Evolutionary conservation across 768 basidiomycete genomes (phyloP).

Genomic region (Mycena filopes): DNA sequence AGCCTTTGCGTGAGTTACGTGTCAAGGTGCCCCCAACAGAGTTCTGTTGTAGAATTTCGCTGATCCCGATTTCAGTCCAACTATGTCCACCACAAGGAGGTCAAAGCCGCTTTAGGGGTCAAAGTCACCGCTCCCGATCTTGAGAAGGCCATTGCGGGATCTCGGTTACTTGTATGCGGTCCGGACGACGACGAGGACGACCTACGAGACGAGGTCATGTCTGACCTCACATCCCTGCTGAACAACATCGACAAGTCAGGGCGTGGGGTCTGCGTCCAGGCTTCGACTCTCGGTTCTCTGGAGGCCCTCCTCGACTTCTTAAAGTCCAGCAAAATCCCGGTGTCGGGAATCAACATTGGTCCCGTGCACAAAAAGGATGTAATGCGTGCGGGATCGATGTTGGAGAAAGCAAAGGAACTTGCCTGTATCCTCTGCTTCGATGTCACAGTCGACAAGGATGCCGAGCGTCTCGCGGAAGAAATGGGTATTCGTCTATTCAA

Average conservation of each 20-base stretch:
- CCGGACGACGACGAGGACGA: slow-evolving; percentile 98
- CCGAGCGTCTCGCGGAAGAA: slow-evolving; percentile 91
- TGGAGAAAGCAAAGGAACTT: slow-evolving; percentile 95
- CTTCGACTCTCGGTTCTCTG: slow-evolving; percentile 95
- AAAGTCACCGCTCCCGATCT: slow-evolving; percentile 95
- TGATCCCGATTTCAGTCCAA: slow-evolving; percentile 69
- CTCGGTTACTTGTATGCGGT: slow-evolving; percentile 89
- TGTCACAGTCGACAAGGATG: slow-evolving; percentile 93
- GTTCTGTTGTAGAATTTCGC: slow-evolving; percentile 22
- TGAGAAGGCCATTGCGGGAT: slow-evolving; percentile 98
- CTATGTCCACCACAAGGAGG: slow-evolving; percentile 97
- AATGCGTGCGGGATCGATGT: slow-evolving; percentile 91
- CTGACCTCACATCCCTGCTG: slow-evolving; percentile 88
- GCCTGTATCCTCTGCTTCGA: slow-evolving; percentile 98
- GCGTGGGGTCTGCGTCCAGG: slow-evolving; percentile 97
- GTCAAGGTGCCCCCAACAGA: slow-evolving; percentile 76
- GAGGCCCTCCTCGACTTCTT: slow-evolving; percentile 98
- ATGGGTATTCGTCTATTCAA: slow-evolving; percentile 95
- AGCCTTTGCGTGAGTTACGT: slow-evolving; percentile 94
- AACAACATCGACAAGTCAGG: slow-evolving; percentile 95
- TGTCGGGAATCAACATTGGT: slow-evolving; percentile 97
- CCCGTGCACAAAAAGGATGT: slow-evolving; percentile 96
- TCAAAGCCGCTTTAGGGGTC: slow-evolving; percentile 96
- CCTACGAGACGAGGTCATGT: slow-evolving; percentile 94
- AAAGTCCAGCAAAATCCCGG: slow-evolving; percentile 94